phyloP scores from a whole-genome alignment of 306 rosid genomes.

The Vicia villosa region DNA sequence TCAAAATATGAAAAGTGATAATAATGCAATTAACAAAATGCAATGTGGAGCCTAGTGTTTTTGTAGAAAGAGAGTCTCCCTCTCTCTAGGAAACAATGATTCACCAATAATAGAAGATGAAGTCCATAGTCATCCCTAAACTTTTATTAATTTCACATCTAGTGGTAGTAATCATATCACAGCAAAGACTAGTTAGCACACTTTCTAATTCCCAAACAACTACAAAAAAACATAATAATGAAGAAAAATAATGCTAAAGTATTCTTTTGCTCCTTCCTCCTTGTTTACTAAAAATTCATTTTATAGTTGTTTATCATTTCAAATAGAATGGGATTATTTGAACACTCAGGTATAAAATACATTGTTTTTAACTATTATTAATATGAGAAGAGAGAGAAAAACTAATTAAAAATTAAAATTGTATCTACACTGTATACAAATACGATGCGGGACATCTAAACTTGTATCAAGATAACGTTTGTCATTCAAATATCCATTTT shows the following conservation, averaged over 20 bases:
- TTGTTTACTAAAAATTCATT: too few species aligned
- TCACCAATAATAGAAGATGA: slow-evolving; percentile 46
- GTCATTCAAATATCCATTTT: too few species aligned
- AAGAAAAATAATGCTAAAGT: neutral
- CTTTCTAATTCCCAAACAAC: slow-evolving; percentile 34
- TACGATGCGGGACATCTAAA: too few species aligned
- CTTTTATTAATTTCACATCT: slow-evolving; percentile 42
- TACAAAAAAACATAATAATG: neutral
- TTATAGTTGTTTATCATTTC: too few species aligned
- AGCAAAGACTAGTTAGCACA: slow-evolving; percentile 41
- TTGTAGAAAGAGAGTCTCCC: neutral
- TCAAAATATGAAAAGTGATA: slow-evolving; percentile 5
- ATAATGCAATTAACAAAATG: slow-evolving; percentile 11
- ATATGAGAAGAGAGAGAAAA: too few species aligned
- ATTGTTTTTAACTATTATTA: too few species aligned
- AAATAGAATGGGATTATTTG: too few species aligned
- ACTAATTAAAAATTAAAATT: too few species aligned
- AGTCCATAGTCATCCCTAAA: slow-evolving; percentile 25
- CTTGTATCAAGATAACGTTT: too few species aligned
- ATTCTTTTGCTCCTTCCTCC: too few species aligned
- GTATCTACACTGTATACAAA: too few species aligned
- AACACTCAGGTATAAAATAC: too few species aligned
- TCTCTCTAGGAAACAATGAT: slow-evolving; percentile 45
- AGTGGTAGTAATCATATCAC: slow-evolving; percentile 61
- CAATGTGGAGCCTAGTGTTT: slow-evolving; percentile 16